Percentiles rank a stretch among this genome's conserved stretches.
phyloP scores from a whole-genome alignment of 2,329 filamentous ascomycete species.

The Chaetothyriales sp. region DNA sequence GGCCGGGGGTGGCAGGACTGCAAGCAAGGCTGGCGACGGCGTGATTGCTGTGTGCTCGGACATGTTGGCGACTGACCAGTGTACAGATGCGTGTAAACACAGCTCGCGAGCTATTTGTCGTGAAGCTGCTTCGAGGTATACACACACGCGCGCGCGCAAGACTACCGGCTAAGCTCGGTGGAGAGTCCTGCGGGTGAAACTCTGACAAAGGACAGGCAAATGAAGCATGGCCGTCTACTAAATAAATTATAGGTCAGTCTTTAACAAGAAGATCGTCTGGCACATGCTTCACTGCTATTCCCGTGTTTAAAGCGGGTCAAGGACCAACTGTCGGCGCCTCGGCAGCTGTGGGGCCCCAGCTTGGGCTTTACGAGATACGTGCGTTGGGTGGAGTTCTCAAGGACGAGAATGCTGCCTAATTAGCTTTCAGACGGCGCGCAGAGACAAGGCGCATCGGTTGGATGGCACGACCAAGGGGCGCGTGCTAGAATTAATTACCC shows the following conservation, averaged over 20 bases:
- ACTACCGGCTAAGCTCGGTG: too few relatives aligned
- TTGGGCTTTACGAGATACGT: background rate
- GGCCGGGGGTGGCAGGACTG: slow-evolving; percentile 36
- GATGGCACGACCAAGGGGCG: background rate
- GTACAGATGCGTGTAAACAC: too few relatives aligned
- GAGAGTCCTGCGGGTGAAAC: too few relatives aligned
- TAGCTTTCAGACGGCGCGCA: too few relatives aligned
- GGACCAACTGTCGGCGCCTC: background rate
- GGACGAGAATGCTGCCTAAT: too few relatives aligned
- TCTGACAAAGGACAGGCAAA: too few relatives aligned
- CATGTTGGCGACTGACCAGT: background rate
- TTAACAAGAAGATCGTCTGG: background rate
- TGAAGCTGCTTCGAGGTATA: too few relatives aligned
- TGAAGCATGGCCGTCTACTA: too few relatives aligned
- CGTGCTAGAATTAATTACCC: background rate
- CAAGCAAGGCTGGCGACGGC: background rate
- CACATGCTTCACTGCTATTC: background rate
- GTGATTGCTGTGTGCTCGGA: background rate
- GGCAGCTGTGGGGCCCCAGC: background rate
- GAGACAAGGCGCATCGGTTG: background rate
- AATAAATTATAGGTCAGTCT: background rate
- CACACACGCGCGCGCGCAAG: too few relatives aligned
- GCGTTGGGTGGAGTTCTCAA: too few relatives aligned
- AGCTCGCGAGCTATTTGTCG: too few relatives aligned
- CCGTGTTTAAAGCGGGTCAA: too few relatives aligned